These are phyloP conservation scores for Plasmopara muralis DNA, from an alignment of 352 stramenopile genomes.

Conservation along the genomic window DNA sequence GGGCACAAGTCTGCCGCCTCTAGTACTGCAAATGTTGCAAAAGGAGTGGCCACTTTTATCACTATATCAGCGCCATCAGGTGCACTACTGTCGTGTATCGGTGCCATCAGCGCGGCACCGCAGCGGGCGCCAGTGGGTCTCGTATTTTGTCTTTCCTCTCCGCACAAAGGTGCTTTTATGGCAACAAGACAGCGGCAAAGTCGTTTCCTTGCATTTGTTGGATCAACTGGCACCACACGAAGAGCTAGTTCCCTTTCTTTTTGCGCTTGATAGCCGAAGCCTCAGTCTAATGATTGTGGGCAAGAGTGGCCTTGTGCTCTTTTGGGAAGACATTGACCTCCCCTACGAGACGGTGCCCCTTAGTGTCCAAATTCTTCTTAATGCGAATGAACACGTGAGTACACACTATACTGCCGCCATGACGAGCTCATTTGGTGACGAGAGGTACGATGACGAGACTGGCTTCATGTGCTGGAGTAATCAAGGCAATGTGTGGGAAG, in stretches of 20 bases:
- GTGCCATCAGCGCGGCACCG: slow-evolving; percentile 40
- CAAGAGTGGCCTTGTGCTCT: slow-evolving; percentile 58
- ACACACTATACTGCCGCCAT: slow-evolving; percentile 40
- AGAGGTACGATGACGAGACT: slow-evolving; percentile 24
- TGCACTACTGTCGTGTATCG: slow-evolving; percentile 33
- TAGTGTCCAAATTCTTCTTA: slow-evolving; percentile 71
- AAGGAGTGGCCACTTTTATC: slow-evolving; percentile 28
- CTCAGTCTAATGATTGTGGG: slow-evolving; percentile 67
- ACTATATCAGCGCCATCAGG: slow-evolving; percentile 8
- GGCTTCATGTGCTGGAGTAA: slow-evolving; percentile 79
- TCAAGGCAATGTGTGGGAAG: slow-evolving; percentile 69
- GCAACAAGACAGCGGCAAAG: slow-evolving; percentile 42
- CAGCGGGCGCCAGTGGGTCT: slow-evolving; percentile 42
- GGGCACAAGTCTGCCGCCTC: slow-evolving; percentile 31
- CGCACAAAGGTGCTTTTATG: slow-evolving; percentile 61
- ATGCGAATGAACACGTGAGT: slow-evolving; percentile 37
- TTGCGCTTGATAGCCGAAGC: slow-evolving; percentile 52
- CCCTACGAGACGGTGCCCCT: slow-evolving; percentile 71
- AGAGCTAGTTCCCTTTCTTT: slow-evolving; percentile 54
- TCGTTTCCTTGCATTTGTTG: slow-evolving; percentile 45
- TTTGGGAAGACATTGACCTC: slow-evolving; percentile 78
- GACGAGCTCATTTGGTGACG: slow-evolving; percentile 7
- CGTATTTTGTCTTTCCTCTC: slow-evolving; percentile 52
- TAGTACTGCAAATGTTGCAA: slow-evolving; percentile 42
- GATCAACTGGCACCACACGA: slow-evolving; percentile 48